Conservation (phyloP, 805 yeast species). For the Saturnispora bothae region DNA sequence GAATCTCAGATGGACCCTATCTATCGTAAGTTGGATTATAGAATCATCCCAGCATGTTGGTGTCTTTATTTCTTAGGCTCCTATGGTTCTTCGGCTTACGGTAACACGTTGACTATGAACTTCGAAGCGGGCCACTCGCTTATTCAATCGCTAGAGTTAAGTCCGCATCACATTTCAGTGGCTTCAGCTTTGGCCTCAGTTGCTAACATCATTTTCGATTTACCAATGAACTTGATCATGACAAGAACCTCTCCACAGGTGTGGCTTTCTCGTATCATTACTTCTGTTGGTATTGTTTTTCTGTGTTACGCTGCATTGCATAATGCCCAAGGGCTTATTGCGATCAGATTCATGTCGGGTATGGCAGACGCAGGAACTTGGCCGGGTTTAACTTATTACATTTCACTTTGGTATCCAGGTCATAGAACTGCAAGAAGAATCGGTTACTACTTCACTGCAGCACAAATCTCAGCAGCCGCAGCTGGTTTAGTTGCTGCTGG, state of each 20-base stretch:
- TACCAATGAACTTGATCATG: conserved; percentile 82
- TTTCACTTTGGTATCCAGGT: conserved; percentile 77
- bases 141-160: conserved; percentile 37
- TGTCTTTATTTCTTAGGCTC: conserved; percentile 66
- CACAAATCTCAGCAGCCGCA: conserved; percentile 83
- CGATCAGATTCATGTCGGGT: conserved; percentile 63
- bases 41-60: conserved; percentile 82
- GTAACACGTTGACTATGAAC: conserved; percentile 76
- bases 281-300: conserved; percentile 69
- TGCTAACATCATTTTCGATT: conserved; percentile 74
- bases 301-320: conserved; percentile 57
- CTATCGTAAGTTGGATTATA: conserved; percentile 51
- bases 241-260: conserved; percentile 75
- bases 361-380: conserved; percentile 77
- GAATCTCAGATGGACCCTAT: conserved; percentile 37
- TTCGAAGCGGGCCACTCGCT: conserved; percentile 49
- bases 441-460: conserved; percentile 86
- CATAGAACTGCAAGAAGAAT: conserved; percentile 67
- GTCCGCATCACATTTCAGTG: conserved; percentile 49
- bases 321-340: conserved; percentile 53
- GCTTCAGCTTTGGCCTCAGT: conserved; percentile 78
- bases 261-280: conserved; percentile 72
- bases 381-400: conserved; percentile 84
- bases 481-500: conserved; percentile 85
- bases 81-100: conserved; percentile 68